phyloP scores from a whole-genome alignment of 164 flowering plant species.

The Chimonanthus salicifolius region DNA sequence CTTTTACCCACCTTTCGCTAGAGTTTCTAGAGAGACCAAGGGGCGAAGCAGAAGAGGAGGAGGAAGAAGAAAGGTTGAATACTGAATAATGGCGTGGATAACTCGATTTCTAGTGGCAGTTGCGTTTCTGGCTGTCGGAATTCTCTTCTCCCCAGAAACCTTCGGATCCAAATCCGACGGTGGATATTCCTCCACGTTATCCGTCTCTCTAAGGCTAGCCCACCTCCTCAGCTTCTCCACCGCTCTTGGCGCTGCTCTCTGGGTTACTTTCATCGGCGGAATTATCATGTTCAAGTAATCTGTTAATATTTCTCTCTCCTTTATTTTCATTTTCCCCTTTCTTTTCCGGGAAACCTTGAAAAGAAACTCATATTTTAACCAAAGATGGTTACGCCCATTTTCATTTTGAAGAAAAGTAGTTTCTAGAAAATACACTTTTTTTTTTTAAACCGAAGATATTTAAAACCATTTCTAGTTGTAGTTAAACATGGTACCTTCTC shows the following conservation, averaged over 20 bases:
- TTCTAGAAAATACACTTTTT: too few relatives aligned
- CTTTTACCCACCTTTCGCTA: background rate
- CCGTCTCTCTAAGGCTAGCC: constrained; percentile 48
- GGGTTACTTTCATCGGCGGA: constrained; percentile 99
- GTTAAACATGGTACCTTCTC: background rate
- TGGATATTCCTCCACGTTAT: constrained; percentile 30
- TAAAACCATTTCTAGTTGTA: too few relatives aligned
- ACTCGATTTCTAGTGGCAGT: constrained; percentile 61
- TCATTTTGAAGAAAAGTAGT: too few relatives aligned
- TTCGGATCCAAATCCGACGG: constrained; percentile 64
- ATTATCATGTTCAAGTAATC: constrained; percentile 99
- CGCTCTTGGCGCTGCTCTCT: constrained; percentile 86
- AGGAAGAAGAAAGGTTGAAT: background rate
- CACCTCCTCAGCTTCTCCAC: constrained; percentile 89
- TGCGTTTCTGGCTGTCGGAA: constrained; percentile 68
- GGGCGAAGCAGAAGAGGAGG: background rate
- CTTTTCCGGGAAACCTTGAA: background rate
- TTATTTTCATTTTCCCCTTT: background rate
- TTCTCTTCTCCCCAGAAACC: constrained; percentile 81
- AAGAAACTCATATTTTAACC: too few relatives aligned
- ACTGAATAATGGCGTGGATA: constrained; percentile 67
- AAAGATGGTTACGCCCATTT: too few relatives aligned
- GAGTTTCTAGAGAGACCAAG: background rate
- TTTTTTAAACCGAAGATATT: too few relatives aligned
- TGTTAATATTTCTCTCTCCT: background rate